Conservation (phyloP, 148 eudicot genomes). For the Rhododendron henanense region DNA sequence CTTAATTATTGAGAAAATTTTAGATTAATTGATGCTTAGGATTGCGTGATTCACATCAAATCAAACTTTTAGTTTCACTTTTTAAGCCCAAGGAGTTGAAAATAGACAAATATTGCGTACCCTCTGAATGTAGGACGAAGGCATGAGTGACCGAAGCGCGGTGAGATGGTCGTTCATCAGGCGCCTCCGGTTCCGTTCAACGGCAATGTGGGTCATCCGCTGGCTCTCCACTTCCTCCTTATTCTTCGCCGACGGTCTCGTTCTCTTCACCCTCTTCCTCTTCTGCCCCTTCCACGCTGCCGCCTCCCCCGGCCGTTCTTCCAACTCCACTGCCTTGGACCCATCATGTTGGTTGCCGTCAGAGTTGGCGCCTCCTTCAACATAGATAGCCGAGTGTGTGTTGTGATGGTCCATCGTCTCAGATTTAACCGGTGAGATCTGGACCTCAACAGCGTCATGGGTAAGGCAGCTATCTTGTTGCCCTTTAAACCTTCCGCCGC, state of each 20-base stretch:
- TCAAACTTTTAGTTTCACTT: not conserved
- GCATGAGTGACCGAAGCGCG: conserved; percentile 51
- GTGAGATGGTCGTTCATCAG: conserved; percentile 59
- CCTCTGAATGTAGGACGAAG: conserved; percentile 55
- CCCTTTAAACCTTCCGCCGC: not conserved
- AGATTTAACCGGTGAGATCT: conserved; percentile 24
- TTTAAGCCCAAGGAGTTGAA: not conserved
- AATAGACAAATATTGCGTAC: conserved; percentile 7
- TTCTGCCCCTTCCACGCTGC: conserved; percentile 9
- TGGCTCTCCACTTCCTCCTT: conserved; percentile 50
- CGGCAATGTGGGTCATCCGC: conserved; percentile 64
- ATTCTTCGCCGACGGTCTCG: conserved; percentile 20
- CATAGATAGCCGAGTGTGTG: not conserved
- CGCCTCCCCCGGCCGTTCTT: not conserved
- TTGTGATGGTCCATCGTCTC: not conserved
- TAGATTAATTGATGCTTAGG: not conserved
- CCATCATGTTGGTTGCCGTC: not conserved
- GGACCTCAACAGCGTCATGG: conserved; percentile 10
- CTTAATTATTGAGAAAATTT: not conserved
- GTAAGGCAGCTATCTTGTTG: conserved; percentile 26
- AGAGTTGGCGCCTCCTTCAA: too few relatives aligned
- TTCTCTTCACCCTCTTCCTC: conserved; percentile 15
- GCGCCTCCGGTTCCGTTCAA: conserved; percentile 50
- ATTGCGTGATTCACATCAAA: not conserved
- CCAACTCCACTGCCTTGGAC: not conserved